A percentile compares a stretch with the other conserved stretches of the same genome.
Evolutionary conservation across 2,329 filamentous ascomycete species (phyloP).

Genomic region (Ophiostoma montium): DNA sequence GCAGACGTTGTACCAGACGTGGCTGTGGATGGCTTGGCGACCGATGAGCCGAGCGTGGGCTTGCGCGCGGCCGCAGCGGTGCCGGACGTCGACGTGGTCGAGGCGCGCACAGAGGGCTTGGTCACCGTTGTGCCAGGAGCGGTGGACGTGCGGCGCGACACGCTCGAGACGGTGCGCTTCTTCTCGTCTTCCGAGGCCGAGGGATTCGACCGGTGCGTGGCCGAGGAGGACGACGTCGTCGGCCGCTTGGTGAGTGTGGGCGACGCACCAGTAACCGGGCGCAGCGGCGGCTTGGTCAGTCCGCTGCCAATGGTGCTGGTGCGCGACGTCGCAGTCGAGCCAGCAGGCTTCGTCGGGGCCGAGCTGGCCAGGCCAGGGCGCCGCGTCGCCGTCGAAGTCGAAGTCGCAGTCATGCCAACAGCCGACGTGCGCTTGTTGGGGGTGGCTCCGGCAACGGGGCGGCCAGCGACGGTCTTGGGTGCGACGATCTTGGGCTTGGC

Average conservation of each 20-base stretch:
- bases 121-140: constrained; percentile 11
- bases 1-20: constrained; percentile 16
- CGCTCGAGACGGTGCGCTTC: constrained; percentile 18
- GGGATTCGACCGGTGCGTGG: constrained; percentile 20
- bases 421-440: constrained; percentile 15
- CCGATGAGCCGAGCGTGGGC: constrained; percentile 18
- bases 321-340: constrained; percentile 15
- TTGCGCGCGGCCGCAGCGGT: constrained; percentile 22
- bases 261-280: constrained; percentile 17
- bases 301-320: constrained; percentile 16
- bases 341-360: constrained; percentile 19
- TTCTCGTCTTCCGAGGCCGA: constrained; percentile 25
- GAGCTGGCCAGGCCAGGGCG: constrained; percentile 16
- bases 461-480: constrained; percentile 13
- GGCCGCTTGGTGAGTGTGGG: constrained; percentile 18
- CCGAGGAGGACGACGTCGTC: constrained; percentile 18
- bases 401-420: constrained; percentile 4
- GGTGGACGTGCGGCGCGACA: constrained; percentile 22
- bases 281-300: constrained; percentile 20
- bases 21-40: constrained; percentile 13
- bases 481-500: constrained; percentile 13
- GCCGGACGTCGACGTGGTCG: not conserved
- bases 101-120: constrained; percentile 3
- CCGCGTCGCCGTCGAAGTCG: constrained; percentile 12
- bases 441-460: not conserved